phyloP scores from a whole-genome alignment of 768 basidiomycete genomes.

The Pleurotus pulmonarius region DNA sequence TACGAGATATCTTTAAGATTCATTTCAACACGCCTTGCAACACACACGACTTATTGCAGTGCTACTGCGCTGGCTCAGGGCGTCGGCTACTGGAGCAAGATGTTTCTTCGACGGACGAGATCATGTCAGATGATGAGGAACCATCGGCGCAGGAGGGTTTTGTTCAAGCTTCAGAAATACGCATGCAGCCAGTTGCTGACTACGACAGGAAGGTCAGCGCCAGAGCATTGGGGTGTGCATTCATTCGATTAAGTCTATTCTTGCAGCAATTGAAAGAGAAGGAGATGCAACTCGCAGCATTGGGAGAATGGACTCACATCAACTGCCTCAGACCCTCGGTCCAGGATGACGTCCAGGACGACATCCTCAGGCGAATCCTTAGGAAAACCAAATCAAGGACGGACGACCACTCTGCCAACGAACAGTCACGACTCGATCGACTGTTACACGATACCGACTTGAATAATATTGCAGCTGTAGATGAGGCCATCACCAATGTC shows the following conservation, averaged over 20 bases:
- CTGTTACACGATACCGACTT: slow-evolving; percentile 44
- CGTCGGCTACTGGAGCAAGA: slow-evolving; percentile 14
- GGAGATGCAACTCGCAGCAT: slow-evolving; percentile 61
- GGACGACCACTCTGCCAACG: background rate
- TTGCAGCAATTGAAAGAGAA: slow-evolving; percentile 64
- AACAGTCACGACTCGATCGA: slow-evolving; percentile 12
- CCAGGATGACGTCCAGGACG: slow-evolving; percentile 56
- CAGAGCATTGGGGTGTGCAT: too few species aligned
- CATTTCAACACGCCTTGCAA: slow-evolving; percentile 77
- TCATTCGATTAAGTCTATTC: too few species aligned
- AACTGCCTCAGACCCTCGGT: slow-evolving; percentile 55
- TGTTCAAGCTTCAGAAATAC: slow-evolving; percentile 61
- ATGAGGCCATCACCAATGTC: slow-evolving; percentile 16
- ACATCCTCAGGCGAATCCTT: slow-evolving; percentile 53
- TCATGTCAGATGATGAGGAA: slow-evolving; percentile 25
- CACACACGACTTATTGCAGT: slow-evolving; percentile 90
- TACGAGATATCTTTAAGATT: slow-evolving; percentile 91
- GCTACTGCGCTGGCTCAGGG: slow-evolving; percentile 52
- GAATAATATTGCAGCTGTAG: slow-evolving; percentile 37
- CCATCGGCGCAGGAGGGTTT: slow-evolving; percentile 46
- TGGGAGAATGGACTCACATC: slow-evolving; percentile 84
- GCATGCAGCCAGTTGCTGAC: slow-evolving; percentile 37
- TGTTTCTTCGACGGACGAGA: slow-evolving; percentile 6
- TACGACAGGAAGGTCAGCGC: slow-evolving; percentile 49
- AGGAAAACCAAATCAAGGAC: slow-evolving; percentile 10